phyloP scores from a whole-genome alignment of 257 asterid genomes.

The Primulina huaijiensis region DNA sequence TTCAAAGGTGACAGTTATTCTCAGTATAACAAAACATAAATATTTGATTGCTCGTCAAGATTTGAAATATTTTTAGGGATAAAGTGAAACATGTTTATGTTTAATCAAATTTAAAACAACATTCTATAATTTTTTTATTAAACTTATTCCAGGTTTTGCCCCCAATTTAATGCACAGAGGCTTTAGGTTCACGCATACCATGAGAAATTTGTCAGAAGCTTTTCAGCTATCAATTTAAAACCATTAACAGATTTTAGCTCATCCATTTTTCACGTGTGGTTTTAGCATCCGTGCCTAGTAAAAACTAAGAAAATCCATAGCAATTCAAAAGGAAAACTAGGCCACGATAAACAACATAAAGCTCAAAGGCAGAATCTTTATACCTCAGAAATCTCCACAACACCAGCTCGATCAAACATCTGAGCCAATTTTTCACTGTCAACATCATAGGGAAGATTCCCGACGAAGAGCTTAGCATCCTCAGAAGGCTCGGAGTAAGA shows the following conservation, averaged over 20 bases:
- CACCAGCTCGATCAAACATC: slow-evolving; percentile 71
- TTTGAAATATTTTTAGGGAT: too few relatives aligned
- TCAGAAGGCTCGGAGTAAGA: slow-evolving; percentile 54
- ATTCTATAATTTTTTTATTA: too few relatives aligned
- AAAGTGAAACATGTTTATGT: too few relatives aligned
- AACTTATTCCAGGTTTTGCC: too few relatives aligned
- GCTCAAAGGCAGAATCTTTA: neutral
- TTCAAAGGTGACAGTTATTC: neutral
- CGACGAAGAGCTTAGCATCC: slow-evolving; percentile 79
- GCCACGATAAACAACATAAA: neutral
- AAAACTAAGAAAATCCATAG: neutral
- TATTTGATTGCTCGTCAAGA: too few relatives aligned
- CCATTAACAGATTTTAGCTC: neutral
- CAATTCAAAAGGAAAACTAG: neutral
- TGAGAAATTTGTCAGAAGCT: too few relatives aligned
- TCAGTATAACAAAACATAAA: neutral
- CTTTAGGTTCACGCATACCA: too few relatives aligned
- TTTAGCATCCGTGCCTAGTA: neutral
- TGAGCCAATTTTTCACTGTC: slow-evolving; percentile 65
- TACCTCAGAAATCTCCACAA: slow-evolving; percentile 86
- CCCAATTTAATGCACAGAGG: too few relatives aligned
- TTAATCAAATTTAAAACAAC: too few relatives aligned
- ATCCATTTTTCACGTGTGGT: neutral
- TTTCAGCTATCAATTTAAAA: too few relatives aligned
- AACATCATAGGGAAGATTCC: slow-evolving; percentile 74